Conservation (phyloP, 116 monocot species). For the Posidonia oceanica region DNA sequence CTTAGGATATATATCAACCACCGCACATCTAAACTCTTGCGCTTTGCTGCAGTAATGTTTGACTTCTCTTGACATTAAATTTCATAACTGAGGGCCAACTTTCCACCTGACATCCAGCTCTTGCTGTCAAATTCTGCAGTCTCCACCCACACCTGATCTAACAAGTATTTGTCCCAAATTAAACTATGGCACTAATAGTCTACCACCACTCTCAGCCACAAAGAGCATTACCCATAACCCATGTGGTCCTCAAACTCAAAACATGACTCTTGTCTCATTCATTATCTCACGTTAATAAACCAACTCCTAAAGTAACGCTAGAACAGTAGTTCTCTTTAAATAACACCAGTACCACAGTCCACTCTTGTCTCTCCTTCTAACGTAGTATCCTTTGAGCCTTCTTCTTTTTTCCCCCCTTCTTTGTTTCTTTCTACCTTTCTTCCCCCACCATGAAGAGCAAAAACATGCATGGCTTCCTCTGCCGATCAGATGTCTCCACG, state of each 20-base stretch:
- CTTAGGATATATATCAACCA: too few species aligned
- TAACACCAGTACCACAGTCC: not conserved
- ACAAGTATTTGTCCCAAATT: too few species aligned
- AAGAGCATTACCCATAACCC: not conserved
- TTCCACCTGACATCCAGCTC: too few species aligned
- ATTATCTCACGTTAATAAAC: not conserved
- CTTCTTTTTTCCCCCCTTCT: not conserved
- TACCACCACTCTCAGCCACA: too few species aligned
- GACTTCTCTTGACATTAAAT: too few species aligned
- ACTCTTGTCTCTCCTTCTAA: not conserved
- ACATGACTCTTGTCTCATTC: not conserved
- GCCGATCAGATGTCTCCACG: conserved; percentile 60
- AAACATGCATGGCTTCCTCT: conserved; percentile 31
- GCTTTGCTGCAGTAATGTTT: too few species aligned
- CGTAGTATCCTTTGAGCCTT: not conserved
- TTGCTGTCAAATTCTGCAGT: too few species aligned
- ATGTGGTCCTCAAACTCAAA: not conserved
- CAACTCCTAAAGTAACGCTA: not conserved
- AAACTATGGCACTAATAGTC: too few species aligned
- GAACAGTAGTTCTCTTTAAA: not conserved
- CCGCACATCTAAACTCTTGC: too few species aligned
- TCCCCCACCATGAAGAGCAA: not conserved
- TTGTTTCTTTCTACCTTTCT: not conserved
- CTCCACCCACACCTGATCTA: too few species aligned
- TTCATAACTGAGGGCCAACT: too few species aligned